phyloP scores from a whole-genome alignment of 1,284 basidiomycete species.

The Tranzscheliella williamsii region DNA sequence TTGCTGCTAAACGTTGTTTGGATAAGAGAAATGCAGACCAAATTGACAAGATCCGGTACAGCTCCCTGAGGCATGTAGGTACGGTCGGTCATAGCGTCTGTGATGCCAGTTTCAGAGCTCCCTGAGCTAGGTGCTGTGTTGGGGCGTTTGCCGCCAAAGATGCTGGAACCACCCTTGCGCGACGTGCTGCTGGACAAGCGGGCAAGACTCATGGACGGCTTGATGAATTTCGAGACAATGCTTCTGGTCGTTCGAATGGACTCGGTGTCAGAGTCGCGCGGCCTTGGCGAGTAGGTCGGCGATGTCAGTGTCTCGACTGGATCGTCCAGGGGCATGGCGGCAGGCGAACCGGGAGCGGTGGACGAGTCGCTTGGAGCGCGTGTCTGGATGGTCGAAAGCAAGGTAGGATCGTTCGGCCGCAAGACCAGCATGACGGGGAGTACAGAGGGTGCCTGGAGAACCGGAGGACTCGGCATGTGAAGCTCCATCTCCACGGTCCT shows the following conservation, averaged over 20 bases:
- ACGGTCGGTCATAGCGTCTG: conserved; percentile 27
- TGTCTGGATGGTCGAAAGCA: conserved; percentile 31
- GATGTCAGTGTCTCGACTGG: conserved; percentile 25
- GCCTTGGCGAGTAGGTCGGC: neutral
- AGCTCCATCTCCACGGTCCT: conserved; percentile 49
- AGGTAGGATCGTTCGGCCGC: conserved; percentile 43
- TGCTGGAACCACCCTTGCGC: conserved; percentile 24
- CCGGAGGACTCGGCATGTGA: conserved; percentile 31
- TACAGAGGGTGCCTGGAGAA: conserved; percentile 46
- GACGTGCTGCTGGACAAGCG: conserved; percentile 12
- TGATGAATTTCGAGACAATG: conserved; percentile 34
- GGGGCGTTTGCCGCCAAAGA: conserved; percentile 36
- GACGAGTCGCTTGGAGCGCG: conserved; percentile 26
- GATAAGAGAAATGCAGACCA: conserved; percentile 50
- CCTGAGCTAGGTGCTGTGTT: conserved; percentile 44
- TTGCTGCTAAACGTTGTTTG: conserved; percentile 51
- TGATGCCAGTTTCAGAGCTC: conserved; percentile 29
- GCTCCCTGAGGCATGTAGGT: conserved; percentile 23
- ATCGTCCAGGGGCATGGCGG: conserved; percentile 15
- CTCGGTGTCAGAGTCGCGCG: conserved; percentile 20
- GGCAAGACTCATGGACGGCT: conserved; percentile 22
- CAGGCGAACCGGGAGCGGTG: conserved; percentile 28
- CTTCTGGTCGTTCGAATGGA: conserved; percentile 39
- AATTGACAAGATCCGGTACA: conserved; percentile 31
- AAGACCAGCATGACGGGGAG: conserved; percentile 51